Evolutionary conservation across 805 yeast genomes (phyloP).

Genomic region (Metschnikowia picachoensis): DNA sequence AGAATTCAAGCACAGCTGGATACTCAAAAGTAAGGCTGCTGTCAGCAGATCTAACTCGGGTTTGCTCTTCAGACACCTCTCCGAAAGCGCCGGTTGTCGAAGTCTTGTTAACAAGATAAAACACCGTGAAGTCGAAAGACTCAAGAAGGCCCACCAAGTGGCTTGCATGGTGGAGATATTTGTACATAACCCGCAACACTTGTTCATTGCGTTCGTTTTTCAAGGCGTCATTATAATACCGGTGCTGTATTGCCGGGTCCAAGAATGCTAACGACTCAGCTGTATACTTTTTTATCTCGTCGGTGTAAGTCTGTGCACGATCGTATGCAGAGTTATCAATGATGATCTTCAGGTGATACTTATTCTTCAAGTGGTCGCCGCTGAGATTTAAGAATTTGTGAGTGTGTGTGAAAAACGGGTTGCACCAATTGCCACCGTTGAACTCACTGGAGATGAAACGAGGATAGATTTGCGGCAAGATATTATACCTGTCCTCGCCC

Average conservation of each 20-base stretch:
- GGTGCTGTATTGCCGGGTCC: slow-evolving; percentile 32
- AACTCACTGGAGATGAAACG: slow-evolving; percentile 62
- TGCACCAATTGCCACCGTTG: slow-evolving; percentile 78
- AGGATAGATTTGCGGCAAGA: slow-evolving; percentile 65
- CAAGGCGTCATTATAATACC: slow-evolving; percentile 32
- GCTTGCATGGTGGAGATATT: slow-evolving; percentile 46
- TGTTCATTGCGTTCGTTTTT: slow-evolving; percentile 47
- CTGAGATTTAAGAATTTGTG: slow-evolving; percentile 37
- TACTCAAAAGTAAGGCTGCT: slow-evolving; percentile 40
- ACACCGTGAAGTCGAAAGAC: slow-evolving; percentile 58
- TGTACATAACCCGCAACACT: slow-evolving; percentile 50
- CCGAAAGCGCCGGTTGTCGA: slow-evolving; percentile 12
- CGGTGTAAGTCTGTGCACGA: slow-evolving; percentile 31
- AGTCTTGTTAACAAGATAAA: slow-evolving; percentile 38
- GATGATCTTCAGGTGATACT: slow-evolving; percentile 42
- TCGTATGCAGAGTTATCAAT: slow-evolving; percentile 48
- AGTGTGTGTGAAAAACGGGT: slow-evolving; percentile 51
- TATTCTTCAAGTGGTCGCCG: slow-evolving; percentile 41
- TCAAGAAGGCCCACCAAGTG: slow-evolving; percentile 52
- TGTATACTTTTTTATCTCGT: slow-evolving; percentile 36
- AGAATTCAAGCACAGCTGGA: slow-evolving; percentile 63
- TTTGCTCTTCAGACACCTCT: slow-evolving; percentile 2
- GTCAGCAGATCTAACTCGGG: slow-evolving; percentile 4
- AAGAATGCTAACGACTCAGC: slow-evolving; percentile 41
- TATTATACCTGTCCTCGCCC: slow-evolving; percentile 32